Conservation (phyloP, 2,329 filamentous ascomycete species). For the Paraphaeosphaeria sporulosa region DNA sequence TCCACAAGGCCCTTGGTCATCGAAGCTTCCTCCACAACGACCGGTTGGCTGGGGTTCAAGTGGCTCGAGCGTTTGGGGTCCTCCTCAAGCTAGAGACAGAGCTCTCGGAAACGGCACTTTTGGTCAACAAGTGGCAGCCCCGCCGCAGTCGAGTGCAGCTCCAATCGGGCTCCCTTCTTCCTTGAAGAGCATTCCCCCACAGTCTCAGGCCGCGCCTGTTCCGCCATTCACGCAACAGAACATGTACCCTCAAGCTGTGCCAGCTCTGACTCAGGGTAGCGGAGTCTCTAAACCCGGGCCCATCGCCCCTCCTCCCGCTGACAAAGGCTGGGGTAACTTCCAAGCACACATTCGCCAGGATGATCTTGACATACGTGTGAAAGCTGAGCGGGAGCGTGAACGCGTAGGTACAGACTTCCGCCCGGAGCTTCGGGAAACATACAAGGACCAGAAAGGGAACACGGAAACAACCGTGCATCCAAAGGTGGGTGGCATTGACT, state of each 20-base stretch:
- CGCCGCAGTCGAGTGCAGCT: constrained; percentile 32
- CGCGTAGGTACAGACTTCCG: constrained; percentile 37
- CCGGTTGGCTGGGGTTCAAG: constrained; percentile 54
- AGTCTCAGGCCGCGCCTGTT: constrained; percentile 25
- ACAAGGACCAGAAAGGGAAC: constrained; percentile 40
- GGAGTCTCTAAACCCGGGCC: constrained; percentile 31
- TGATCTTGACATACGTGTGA: constrained; percentile 32
- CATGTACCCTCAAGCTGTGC: constrained; percentile 30
- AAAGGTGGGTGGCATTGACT: constrained; percentile 33
- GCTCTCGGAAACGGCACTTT: constrained; percentile 82
- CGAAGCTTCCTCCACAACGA: constrained; percentile 33
- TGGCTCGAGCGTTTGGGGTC: constrained; percentile 74
- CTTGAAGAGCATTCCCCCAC: constrained; percentile 26
- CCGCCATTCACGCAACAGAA: constrained; percentile 27
- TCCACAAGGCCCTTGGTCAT: constrained; percentile 35
- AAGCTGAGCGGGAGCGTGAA: constrained; percentile 38
- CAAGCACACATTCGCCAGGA: constrained; percentile 39
- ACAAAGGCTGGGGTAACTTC: constrained; percentile 45
- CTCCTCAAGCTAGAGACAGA: constrained; percentile 70
- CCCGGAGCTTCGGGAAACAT: constrained; percentile 44
- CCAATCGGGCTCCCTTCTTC: constrained; percentile 33
- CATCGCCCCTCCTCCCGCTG: constrained; percentile 38
- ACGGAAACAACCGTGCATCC: constrained; percentile 39
- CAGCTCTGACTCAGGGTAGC: constrained; percentile 24
- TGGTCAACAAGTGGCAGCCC: constrained; percentile 36